phyloP scores from a whole-genome alignment of 768 basidiomycete genomes.

The Tricholoma matsutake region DNA sequence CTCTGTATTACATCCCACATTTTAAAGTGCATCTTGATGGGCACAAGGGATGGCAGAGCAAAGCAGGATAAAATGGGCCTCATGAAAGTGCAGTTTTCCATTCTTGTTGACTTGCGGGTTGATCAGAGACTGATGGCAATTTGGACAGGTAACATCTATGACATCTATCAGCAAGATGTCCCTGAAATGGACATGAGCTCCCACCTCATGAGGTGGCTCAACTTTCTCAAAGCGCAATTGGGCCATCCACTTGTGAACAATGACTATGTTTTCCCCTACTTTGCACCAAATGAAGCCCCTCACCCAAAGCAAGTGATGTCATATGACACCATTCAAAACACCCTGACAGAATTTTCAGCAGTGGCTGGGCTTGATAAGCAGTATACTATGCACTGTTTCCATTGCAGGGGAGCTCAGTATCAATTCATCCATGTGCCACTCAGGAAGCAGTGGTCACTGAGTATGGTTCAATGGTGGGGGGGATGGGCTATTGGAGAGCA shows the following conservation, averaged over 20 bases:
- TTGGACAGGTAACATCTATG: constrained; percentile 24
- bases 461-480: constrained; percentile 38
- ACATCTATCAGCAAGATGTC: constrained; percentile 33
- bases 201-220: constrained; percentile 24
- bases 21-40: no score
- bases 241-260: constrained; percentile 11
- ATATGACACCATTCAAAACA: constrained; percentile 25
- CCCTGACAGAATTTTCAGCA: constrained; percentile 23
- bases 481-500: constrained; percentile 38
- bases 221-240: constrained; percentile 16
- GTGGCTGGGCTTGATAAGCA: constrained; percentile 21
- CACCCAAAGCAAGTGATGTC: constrained; percentile 22
- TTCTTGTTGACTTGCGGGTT: background rate
- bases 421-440: constrained; percentile 35
- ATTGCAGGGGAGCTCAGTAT: constrained; percentile 22
- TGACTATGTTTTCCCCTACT: constrained; percentile 34
- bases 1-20: no score
- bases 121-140: background rate
- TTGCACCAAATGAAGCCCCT: constrained; percentile 24
- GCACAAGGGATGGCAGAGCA: no score
- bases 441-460: constrained; percentile 33
- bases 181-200: constrained; percentile 27
- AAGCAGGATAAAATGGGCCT: no score
- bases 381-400: constrained; percentile 35
- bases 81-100: no score